phyloP scores from a whole-genome alignment of 169 alveolate genomes.

The Ichthyophthirius multifiliis region DNA sequence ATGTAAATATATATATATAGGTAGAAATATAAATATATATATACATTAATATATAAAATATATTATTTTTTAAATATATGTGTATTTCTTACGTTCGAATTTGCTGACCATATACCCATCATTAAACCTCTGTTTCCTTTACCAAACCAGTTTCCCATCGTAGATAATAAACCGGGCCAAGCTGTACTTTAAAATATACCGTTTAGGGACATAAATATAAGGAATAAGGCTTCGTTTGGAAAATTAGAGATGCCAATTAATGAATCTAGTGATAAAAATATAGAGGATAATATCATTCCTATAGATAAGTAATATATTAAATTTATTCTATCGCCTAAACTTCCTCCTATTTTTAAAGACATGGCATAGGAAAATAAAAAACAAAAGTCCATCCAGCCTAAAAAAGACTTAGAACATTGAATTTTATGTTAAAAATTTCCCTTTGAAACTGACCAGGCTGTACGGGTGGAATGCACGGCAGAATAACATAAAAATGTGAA shows the following conservation, averaged over 20 bases:
- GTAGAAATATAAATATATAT: too few species aligned
- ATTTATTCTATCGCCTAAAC: neutral
- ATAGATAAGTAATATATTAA: neutral
- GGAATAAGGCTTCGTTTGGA: neutral
- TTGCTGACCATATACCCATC: conserved; percentile 62
- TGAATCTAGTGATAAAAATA: neutral
- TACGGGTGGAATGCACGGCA: conserved; percentile 3
- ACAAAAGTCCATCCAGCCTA: neutral
- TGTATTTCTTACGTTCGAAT: conserved; percentile 39
- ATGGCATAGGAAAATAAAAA: neutral
- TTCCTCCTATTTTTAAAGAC: neutral
- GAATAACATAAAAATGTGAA: conserved; percentile 1
- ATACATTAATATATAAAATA: too few species aligned
- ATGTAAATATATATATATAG: too few species aligned
- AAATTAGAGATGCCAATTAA: neutral
- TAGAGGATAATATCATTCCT: conserved; percentile 4
- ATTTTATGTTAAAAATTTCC: neutral
- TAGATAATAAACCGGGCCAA: conserved; percentile 45
- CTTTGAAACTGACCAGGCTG: neutral
- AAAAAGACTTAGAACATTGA: neutral
- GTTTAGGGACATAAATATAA: conserved; percentile 13
- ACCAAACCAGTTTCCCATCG: conserved; percentile 55
- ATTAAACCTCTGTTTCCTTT: conserved; percentile 45
- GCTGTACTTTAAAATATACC: conserved; percentile 44
- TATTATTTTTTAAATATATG: too few species aligned